Percentiles rank a stretch among this genome's conserved stretches.
phyloP scores from a whole-genome alignment of 2,329 filamentous ascomycete species.

The Dothistroma pini region DNA sequence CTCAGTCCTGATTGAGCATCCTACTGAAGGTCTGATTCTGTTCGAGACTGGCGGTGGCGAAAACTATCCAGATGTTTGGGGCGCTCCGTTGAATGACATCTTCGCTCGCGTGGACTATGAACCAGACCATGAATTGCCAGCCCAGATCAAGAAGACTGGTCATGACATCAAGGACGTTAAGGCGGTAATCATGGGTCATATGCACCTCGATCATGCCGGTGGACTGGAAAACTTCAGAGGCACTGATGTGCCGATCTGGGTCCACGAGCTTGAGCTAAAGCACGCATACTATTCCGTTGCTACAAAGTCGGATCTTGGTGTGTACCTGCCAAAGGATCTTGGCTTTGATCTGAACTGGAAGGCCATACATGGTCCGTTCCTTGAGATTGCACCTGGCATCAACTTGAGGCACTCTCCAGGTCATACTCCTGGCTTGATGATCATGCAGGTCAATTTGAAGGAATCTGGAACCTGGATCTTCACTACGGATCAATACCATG shows the following conservation, averaged over 20 bases:
- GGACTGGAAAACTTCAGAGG: conserved; percentile 36
- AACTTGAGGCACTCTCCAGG: conserved; percentile 37
- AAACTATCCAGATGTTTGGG: conserved; percentile 33
- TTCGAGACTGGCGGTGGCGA: conserved; percentile 37
- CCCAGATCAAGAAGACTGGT: conserved; percentile 28
- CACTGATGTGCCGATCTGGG: conserved; percentile 36
- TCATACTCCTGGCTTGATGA: conserved; percentile 36
- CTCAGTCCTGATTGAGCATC: conserved; percentile 29
- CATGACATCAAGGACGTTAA: conserved; percentile 37
- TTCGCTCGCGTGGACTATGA: conserved; percentile 32
- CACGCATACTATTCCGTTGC: conserved; percentile 39
- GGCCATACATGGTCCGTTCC: conserved; percentile 32
- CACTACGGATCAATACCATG: conserved; percentile 39
- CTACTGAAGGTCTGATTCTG: conserved; percentile 36
- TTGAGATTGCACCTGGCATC: conserved; percentile 36
- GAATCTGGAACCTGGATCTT: conserved; percentile 38
- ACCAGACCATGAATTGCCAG: conserved; percentile 20
- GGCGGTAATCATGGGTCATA: conserved; percentile 38
- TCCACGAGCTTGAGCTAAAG: conserved; percentile 39
- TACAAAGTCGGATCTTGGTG: conserved; percentile 34
- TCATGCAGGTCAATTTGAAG: conserved; percentile 38
- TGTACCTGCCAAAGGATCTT: conserved; percentile 36
- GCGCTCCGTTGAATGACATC: conserved; percentile 33
- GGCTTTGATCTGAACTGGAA: conserved; percentile 39
- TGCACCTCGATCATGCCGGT: conserved; percentile 38